A percentile compares a stretch with the other conserved stretches of the same genome.
These are phyloP conservation scores for Schwanniomyces polymorphus DNA, from an alignment of 805 yeast species.

Conservation along the genomic window DNA sequence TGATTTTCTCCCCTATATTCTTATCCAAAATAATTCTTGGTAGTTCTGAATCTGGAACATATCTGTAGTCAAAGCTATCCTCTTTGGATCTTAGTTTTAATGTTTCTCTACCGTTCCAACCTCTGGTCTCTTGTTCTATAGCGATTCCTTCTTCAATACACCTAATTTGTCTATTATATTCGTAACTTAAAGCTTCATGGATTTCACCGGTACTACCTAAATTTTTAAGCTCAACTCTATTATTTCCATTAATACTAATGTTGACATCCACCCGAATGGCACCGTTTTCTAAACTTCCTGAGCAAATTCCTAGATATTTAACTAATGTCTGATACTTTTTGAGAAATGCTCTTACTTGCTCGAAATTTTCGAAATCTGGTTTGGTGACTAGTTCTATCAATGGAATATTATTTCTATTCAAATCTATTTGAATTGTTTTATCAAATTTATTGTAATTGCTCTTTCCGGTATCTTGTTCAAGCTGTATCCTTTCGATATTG, in stretches of 20 bases:
- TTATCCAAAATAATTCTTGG: slow-evolving; percentile 54
- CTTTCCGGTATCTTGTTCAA: slow-evolving; percentile 95
- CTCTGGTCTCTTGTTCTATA: slow-evolving; percentile 69
- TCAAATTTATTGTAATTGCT: slow-evolving; percentile 52
- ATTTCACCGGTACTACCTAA: slow-evolving; percentile 83
- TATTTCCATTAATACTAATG: slow-evolving; percentile 70
- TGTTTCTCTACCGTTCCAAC: slow-evolving; percentile 85
- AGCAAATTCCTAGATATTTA: slow-evolving; percentile 67
- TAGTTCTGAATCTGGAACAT: slow-evolving; percentile 92
- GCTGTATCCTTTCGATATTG: slow-evolving; percentile 74
- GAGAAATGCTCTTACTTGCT: slow-evolving; percentile 74
- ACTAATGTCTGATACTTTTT: slow-evolving; percentile 76
- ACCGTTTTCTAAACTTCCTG: slow-evolving; percentile 92
- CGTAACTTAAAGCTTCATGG: slow-evolving; percentile 69
- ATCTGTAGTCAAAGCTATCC: slow-evolving; percentile 81
- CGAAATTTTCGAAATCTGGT: slow-evolving; percentile 74
- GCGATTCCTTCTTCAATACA: slow-evolving; percentile 37
- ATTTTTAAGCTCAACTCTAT: slow-evolving; percentile 87
- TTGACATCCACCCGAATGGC: slow-evolving; percentile 95
- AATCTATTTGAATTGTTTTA: slow-evolving; percentile 57
- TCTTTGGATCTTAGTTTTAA: slow-evolving; percentile 74
- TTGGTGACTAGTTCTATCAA: slow-evolving; percentile 87
- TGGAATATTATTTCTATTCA: slow-evolving; percentile 83
- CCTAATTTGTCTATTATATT: slow-evolving; percentile 66
- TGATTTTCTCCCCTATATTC: slow-evolving; percentile 42